Base-by-base conservation (phyloP, 148 eudicot species). In the Rheum nobile region DNA sequence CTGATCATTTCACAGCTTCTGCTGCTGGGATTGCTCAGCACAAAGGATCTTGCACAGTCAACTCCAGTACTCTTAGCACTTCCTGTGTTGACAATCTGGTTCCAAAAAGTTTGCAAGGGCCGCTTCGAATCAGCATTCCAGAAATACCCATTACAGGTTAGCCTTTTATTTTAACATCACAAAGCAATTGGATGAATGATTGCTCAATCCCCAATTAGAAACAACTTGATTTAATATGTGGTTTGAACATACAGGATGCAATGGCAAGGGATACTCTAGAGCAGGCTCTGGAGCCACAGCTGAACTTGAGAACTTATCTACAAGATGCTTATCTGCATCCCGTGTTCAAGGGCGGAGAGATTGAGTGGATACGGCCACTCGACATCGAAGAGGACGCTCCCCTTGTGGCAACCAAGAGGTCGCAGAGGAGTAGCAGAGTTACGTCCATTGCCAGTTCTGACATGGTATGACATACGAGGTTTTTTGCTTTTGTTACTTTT, bases 181-280 rank as follows among this genome's bases (percentile, higher is more conserved):
- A 10, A 9, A 44, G 13, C 48, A 44, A 44, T 44, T 44, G 8
- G 48, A 44, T 16, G 16, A 44, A 44, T 67, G 21, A 50, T 50
- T n/a, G 26, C 17, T n/a, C 26, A n/a, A 50, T 50, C 26, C 37
- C 37, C 24, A 50, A 19, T n/a, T 44, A 44, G 13, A 10, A 0
- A 35, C 37, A 35, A 19, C 57, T 50, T 50, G 24, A 50, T 50
- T 50, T 19, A 8, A 4, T 50, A n/a, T 50, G 17, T n/a, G 57
- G 22, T 21, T 48, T 50, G 24, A n/a, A 19, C 24, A n/a, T 50
- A 19, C 35, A 69, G 48, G 48, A 71, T 39, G 73, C 73, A 71
- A 71, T 71, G 73, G 73, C 73, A 39, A 71, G 37, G 73, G 73
- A 71, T 43, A 71, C 73, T 39, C 32, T 71, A 41, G 73, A 71